Evolutionary conservation across 352 stramenopile species (phyloP).

Genomic region (Phytopythium litorale): DNA sequence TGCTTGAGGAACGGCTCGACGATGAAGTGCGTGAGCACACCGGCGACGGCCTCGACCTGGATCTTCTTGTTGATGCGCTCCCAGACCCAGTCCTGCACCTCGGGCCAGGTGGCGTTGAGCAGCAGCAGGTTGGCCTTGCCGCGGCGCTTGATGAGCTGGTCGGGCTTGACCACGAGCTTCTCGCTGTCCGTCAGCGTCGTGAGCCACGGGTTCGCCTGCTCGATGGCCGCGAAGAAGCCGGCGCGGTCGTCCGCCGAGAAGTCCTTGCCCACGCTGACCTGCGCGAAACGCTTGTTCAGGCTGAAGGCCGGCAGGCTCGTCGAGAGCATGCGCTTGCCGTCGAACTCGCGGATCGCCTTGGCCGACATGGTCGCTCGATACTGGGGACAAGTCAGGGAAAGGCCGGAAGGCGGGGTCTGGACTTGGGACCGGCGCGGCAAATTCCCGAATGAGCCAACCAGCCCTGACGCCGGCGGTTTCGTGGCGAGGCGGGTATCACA

Average conservation of each 20-base stretch:
- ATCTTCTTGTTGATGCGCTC: constrained; percentile 92
- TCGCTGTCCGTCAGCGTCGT: constrained; percentile 44
- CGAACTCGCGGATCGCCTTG: constrained; percentile 95
- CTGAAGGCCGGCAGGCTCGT: constrained; percentile 72
- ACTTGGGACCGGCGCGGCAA: constrained; percentile 26
- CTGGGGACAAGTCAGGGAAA: constrained; percentile 3
- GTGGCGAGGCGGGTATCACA: too few species aligned
- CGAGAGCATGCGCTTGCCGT: constrained; percentile 93
- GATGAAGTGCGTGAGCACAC: constrained; percentile 95
- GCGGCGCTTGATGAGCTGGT: constrained; percentile 97
- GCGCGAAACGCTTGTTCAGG: constrained; percentile 72
- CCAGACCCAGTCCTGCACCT: constrained; percentile 94
- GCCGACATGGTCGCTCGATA: constrained; percentile 79
- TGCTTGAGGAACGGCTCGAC: constrained; percentile 97
- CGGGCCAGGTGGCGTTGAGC: constrained; percentile 91
- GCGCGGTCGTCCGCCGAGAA: constrained; percentile 33
- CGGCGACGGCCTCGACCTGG: constrained; percentile 88
- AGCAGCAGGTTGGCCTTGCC: constrained; percentile 95
- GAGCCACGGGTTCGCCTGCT: constrained; percentile 83
- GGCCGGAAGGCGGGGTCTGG: constrained; percentile 1
- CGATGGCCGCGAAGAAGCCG: constrained; percentile 68
- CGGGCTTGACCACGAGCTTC: constrained; percentile 96
- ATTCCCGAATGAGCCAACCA: constrained; percentile 30
- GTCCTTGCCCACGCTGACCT: constrained; percentile 53
- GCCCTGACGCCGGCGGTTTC: too few species aligned